Evolutionary conservation across 495 filamentous ascomycete species (phyloP).

Genomic region (Penicillium fimorum): DNA sequence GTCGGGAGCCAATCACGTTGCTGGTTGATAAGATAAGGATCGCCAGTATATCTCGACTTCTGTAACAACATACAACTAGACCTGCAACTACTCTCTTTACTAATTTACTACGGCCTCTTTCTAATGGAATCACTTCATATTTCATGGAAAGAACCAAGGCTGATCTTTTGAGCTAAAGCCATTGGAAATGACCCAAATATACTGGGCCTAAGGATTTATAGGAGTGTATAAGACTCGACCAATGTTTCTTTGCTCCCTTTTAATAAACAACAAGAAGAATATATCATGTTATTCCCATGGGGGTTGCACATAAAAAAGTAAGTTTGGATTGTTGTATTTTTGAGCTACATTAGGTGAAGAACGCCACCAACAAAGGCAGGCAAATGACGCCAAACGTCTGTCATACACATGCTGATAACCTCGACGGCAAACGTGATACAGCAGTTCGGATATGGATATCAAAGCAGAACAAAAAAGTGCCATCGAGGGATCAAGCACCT

Average conservation of each 20-base stretch:
- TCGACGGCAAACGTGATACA: neutral
- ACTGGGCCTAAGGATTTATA: neutral
- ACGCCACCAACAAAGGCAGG: neutral
- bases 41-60: neutral
- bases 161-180: neutral
- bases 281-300: neutral
- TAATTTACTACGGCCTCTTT: neutral
- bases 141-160: too few relatives aligned
- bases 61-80: neutral
- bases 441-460: neutral
- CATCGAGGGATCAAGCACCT: neutral
- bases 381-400: slow-evolving; percentile 4
- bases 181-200: neutral
- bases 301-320: neutral
- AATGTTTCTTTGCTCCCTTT: neutral
- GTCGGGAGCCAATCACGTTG: slow-evolving; percentile 16
- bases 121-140: neutral
- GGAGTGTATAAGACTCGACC: neutral
- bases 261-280: neutral
- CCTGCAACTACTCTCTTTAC: neutral
- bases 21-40: slow-evolving; percentile 27
- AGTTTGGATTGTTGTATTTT: neutral
- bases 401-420: neutral
- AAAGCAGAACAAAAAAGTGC: neutral
- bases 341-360: neutral